phyloP scores from a whole-genome alignment of 1,139 yeast species.

The Geotrichum aggregatum region DNA sequence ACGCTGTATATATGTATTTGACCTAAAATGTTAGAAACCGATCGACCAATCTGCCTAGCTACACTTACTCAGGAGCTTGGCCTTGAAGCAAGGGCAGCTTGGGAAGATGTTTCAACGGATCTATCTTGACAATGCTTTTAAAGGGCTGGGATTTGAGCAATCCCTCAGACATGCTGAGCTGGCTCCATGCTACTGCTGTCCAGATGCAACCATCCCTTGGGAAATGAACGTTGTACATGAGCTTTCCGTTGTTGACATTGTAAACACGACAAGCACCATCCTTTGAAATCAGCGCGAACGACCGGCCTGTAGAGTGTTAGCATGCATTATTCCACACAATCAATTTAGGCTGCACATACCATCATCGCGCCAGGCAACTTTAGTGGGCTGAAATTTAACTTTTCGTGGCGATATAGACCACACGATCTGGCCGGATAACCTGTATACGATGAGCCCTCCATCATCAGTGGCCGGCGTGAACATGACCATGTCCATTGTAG shows the following conservation, averaged over 20 bases:
- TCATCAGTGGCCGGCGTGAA: conserved; percentile 42
- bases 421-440: conserved; percentile 54
- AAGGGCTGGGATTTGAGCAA: conserved; percentile 12
- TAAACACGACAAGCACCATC: conserved; percentile 48
- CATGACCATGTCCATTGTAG: conserved; percentile 52
- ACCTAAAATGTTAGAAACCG: background rate
- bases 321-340: background rate
- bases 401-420: conserved; percentile 43
- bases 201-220: background rate
- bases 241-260: conserved; percentile 49
- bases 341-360: conserved; percentile 34
- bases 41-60: background rate
- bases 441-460: conserved; percentile 49
- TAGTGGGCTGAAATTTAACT: conserved; percentile 9
- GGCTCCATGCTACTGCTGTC: conserved; percentile 16
- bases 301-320: conserved; percentile 35
- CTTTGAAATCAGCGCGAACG: conserved; percentile 46
- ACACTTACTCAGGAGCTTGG: conserved; percentile 4
- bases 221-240: conserved; percentile 29
- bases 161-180: background rate
- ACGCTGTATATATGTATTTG: conserved; percentile 10
- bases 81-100: conserved; percentile 16
- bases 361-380: conserved; percentile 40
- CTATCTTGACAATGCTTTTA: conserved; percentile 3
- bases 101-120: conserved; percentile 12